phyloP scores from a whole-genome alignment of 2,329 filamentous ascomycete species.

The Colletotrichum falcatum region DNA sequence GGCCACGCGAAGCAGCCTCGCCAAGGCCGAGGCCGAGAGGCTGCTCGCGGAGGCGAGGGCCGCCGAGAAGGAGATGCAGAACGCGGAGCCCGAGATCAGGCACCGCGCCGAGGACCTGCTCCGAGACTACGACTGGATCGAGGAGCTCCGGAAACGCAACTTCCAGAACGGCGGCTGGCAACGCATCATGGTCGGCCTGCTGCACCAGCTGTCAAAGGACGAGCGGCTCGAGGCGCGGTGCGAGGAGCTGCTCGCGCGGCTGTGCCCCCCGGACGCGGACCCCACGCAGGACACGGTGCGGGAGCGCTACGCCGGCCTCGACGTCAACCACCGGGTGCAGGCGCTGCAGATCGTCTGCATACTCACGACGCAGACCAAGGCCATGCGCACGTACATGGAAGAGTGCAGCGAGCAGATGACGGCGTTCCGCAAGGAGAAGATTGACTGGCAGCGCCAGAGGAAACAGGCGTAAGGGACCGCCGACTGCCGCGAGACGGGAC shows the following conservation, averaged over 20 bases:
- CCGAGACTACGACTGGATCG: conserved; percentile 83
- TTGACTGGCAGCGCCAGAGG: conserved; percentile 86
- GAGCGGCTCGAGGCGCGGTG: conserved; percentile 77
- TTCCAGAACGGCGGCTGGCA: conserved; percentile 94
- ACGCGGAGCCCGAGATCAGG: conserved; percentile 60
- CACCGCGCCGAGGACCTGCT: conserved; percentile 84
- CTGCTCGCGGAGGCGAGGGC: conserved; percentile 70
- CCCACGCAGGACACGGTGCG: conserved; percentile 81
- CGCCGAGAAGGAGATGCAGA: conserved; percentile 58
- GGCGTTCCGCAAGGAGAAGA: conserved; percentile 92
- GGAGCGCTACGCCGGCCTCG: conserved; percentile 78
- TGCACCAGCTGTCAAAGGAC: conserved; percentile 86
- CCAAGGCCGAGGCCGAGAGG: conserved; percentile 81
- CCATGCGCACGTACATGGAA: conserved; percentile 88
- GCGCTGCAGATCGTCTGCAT: conserved; percentile 88
- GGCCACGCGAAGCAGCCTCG: conserved; percentile 86
- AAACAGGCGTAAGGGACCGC: conserved; percentile 68
- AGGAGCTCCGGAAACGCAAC: conserved; percentile 83
- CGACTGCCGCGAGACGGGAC: background rate
- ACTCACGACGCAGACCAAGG: conserved; percentile 87
- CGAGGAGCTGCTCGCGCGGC: conserved; percentile 81
- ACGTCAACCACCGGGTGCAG: conserved; percentile 85
- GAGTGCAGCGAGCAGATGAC: conserved; percentile 96
- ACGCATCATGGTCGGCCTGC: conserved; percentile 84
- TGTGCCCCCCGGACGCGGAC: conserved; percentile 83